Percentiles rank a stretch among this genome's conserved stretches.
phyloP scores from a whole-genome alignment of 768 basidiomycete genomes.

The Hypsizygus marmoreus region DNA sequence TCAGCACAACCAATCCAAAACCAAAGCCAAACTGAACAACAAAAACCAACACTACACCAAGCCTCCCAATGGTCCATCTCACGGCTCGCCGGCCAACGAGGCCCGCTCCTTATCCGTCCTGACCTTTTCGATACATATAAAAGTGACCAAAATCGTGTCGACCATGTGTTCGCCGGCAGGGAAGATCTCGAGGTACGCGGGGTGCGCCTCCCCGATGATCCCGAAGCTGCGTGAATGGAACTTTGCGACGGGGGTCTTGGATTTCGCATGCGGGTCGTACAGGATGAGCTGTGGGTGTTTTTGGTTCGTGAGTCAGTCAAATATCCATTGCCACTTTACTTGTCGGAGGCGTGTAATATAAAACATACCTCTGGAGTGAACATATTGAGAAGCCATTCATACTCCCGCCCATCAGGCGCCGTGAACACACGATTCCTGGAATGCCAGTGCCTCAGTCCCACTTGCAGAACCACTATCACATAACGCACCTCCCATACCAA shows the following conservation, averaged over 20 bases:
- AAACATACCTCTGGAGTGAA: conserved; percentile 10
- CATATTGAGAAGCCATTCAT: conserved; percentile 18
- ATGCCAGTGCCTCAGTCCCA: background rate
- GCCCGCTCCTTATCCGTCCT: conserved; percentile 27
- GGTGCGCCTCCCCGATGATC: conserved; percentile 12
- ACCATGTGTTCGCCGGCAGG: conserved; percentile 23
- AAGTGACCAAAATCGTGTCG: conserved; percentile 29
- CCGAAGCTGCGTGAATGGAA: conserved; percentile 16
- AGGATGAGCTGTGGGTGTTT: too few relatives aligned
- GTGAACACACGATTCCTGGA: conserved; percentile 22
- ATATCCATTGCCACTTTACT: too few relatives aligned
- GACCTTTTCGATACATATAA: conserved; percentile 29
- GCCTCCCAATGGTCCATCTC: too few relatives aligned
- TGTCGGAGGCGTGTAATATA: too few relatives aligned
- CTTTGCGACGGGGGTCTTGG: conserved; percentile 14
- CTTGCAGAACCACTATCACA: background rate
- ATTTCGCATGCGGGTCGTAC: too few relatives aligned
- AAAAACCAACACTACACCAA: too few relatives aligned
- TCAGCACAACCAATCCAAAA: too few relatives aligned
- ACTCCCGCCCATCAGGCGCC: conserved; percentile 21
- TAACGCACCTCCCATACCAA: conserved; percentile 15
- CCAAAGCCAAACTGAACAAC: too few relatives aligned
- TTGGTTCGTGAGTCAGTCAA: too few relatives aligned
- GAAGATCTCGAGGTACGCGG: conserved; percentile 20
- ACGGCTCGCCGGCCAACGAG: too few relatives aligned